Evolutionary conservation across 306 rosid genomes (phyloP).

Genomic region (Leucaena leucocephala): DNA sequence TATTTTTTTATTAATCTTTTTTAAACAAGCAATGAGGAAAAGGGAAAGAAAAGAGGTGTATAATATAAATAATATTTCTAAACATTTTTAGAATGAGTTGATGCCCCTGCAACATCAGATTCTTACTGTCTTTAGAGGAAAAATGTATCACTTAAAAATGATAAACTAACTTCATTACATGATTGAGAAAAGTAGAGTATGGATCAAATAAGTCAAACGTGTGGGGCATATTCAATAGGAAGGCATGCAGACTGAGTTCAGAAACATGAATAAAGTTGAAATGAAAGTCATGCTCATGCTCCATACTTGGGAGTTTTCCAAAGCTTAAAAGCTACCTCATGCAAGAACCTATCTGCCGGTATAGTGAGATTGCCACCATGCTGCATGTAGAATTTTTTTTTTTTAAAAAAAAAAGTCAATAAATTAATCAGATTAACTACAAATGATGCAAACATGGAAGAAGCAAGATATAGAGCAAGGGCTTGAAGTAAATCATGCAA

Average conservation of each 20-base stretch:
- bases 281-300: constrained; percentile 77
- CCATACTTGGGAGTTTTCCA: constrained; percentile 99
- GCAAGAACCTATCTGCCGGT: constrained; percentile 92
- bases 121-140: not conserved
- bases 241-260: constrained; percentile 1
- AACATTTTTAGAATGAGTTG: not conserved
- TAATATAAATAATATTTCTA: too few species aligned
- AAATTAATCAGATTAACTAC: not conserved
- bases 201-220: not conserved
- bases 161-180: not conserved
- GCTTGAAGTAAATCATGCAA: constrained; percentile 16
- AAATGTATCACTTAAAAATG: not conserved
- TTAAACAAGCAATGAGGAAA: not conserved
- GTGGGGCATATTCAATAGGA: constrained; percentile 13
- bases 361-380: constrained; percentile 77
- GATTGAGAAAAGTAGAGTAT: not conserved
- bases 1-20: not conserved
- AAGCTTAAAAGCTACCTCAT: constrained; percentile 91
- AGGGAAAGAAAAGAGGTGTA: not conserved
- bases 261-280: constrained; percentile 1
- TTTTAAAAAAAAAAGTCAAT: not conserved
- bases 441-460: not conserved
- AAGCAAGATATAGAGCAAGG: not conserved
- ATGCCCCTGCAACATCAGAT: not conserved
- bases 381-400: constrained; percentile 49